These are phyloP conservation scores for Volvariella surrecta DNA, from an alignment of 1,284 basidiomycete species.

Conservation along the genomic window DNA sequence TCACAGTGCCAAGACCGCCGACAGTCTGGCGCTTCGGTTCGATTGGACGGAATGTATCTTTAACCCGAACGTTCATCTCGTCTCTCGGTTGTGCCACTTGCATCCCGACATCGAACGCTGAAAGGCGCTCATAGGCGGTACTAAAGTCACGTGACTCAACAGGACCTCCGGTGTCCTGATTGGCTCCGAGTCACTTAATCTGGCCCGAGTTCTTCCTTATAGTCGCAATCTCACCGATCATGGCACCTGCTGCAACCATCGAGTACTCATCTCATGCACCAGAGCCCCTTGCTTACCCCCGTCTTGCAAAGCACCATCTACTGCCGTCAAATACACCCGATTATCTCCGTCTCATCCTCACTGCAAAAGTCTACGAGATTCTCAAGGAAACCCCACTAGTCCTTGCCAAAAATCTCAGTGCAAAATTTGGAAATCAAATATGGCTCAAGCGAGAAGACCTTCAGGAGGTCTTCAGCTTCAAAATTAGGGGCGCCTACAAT, in stretches of 20 bases:
- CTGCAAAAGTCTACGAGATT: conserved; percentile 91
- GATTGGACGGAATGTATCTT: too few relatives aligned
- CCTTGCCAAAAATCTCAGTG: conserved; percentile 78
- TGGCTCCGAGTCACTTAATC: too few relatives aligned
- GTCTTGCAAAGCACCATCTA: conserved; percentile 59
- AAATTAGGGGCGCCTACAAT: conserved; percentile 97
- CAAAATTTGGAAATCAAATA: conserved; percentile 86
- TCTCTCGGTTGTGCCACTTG: too few relatives aligned
- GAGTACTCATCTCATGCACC: conserved; percentile 65
- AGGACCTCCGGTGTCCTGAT: too few relatives aligned
- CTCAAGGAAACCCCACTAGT: conserved; percentile 90
- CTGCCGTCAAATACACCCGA: conserved; percentile 75
- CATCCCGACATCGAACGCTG: too few relatives aligned
- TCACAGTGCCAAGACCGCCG: too few relatives aligned
- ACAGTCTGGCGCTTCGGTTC: too few relatives aligned
- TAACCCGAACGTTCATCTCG: too few relatives aligned
- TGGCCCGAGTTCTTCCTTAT: too few relatives aligned
- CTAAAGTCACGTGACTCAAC: too few relatives aligned
- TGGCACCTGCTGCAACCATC: conserved; percentile 43
- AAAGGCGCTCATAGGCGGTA: too few relatives aligned
- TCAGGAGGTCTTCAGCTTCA: conserved; percentile 99
- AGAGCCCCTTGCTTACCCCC: conserved; percentile 54
- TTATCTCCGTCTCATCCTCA: conserved; percentile 90
- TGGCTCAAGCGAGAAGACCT: conserved; percentile 94
- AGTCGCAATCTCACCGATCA: conserved; percentile 16